A percentile compares a stretch with the other conserved stretches of the same genome.
These are phyloP conservation scores for Naganishia sp. DNA, from an alignment of 1,284 basidiomycete species.

Conservation along the genomic window DNA sequence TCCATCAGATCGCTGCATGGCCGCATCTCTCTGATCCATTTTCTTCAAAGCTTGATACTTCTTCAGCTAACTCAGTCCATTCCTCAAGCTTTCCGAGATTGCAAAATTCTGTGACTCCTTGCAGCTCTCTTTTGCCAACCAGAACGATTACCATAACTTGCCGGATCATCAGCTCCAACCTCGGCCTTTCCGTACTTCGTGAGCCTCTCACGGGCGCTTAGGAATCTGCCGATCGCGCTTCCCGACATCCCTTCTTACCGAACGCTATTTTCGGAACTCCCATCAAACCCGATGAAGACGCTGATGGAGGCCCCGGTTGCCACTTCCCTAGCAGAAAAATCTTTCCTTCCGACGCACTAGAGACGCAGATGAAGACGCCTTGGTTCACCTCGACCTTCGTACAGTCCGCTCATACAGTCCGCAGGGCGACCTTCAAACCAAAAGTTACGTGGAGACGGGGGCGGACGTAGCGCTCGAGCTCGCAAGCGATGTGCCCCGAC, in stretches of 20 bases:
- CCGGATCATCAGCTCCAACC: background rate
- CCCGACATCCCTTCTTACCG: background rate
- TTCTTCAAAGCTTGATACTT: too few relatives aligned
- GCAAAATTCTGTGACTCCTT: too few relatives aligned
- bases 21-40: too few relatives aligned
- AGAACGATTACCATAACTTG: background rate
- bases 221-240: too few relatives aligned
- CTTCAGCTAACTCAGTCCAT: too few relatives aligned
- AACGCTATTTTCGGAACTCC: slow-evolving; percentile 14
- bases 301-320: slow-evolving; percentile 6
- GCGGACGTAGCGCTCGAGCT: slow-evolving; percentile 6
- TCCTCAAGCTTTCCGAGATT: too few relatives aligned
- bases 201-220: background rate
- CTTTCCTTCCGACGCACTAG: background rate
- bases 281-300: slow-evolving; percentile 17
- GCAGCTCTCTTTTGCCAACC: background rate
- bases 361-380: background rate
- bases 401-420: background rate
- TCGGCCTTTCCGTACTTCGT: background rate
- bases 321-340: background rate
- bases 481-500: slow-evolving; percentile 7
- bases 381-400: background rate
- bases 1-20: too few relatives aligned
- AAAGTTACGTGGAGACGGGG: background rate
- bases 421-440: background rate